phyloP scores from a whole-genome alignment of 2,329 filamentous ascomycete genomes.

The Nemania sp. region DNA sequence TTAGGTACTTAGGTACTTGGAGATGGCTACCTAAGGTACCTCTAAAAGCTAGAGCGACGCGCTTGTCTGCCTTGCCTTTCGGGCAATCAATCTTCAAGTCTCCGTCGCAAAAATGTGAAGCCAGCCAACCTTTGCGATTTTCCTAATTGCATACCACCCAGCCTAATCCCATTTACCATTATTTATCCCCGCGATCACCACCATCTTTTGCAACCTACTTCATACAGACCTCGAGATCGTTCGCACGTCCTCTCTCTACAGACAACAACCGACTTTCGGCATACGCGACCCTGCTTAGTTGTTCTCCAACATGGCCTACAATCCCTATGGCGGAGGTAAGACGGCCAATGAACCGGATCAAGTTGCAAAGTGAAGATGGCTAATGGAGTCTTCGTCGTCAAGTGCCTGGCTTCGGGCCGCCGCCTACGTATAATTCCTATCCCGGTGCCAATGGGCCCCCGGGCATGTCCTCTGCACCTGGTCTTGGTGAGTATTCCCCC shows the following conservation, averaged over 20 bases:
- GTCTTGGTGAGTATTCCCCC: slow-evolving; percentile 67
- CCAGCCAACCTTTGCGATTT: slow-evolving; percentile 8
- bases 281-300: not conserved
- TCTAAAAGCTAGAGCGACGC: not conserved
- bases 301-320: slow-evolving; percentile 57
- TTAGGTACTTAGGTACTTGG: no score
- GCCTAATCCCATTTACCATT: not conserved
- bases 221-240: no score
- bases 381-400: slow-evolving; percentile 25
- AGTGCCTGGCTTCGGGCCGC: slow-evolving; percentile 71
- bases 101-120: slow-evolving; percentile 27
- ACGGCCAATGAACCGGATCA: not conserved
- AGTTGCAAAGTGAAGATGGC: slow-evolving; percentile 12
- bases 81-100: slow-evolving; percentile 8
- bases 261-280: not conserved
- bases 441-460: slow-evolving; percentile 64
- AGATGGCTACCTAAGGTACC: slow-evolving; percentile 6
- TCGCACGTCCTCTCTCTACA: not conserved
- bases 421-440: slow-evolving; percentile 74
- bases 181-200: not conserved
- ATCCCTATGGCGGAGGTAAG: slow-evolving; percentile 57
- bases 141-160: not conserved
- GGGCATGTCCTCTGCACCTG: slow-evolving; percentile 77
- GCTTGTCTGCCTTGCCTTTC: not conserved
- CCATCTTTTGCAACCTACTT: no score